Percentiles rank a stretch among this genome's conserved stretches.
Evolutionary conservation across 306 rosid genomes (phyloP).

Genomic region (Rosa chinensis): DNA sequence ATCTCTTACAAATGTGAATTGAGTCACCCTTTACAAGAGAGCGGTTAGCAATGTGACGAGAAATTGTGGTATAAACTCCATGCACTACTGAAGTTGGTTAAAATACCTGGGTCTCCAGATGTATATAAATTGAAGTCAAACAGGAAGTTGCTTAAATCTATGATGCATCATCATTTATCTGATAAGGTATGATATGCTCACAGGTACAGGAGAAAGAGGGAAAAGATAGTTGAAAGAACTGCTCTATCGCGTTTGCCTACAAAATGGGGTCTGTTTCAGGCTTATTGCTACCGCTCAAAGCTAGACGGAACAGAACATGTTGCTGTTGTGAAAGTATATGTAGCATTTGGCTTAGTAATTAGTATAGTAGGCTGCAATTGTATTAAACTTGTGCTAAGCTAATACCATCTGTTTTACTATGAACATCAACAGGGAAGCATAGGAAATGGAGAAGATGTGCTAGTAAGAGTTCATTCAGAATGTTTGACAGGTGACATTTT

Average conservation of each 20-base stretch:
- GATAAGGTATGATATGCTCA: constrained; percentile 7
- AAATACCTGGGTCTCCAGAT: neutral
- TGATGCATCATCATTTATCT: neutral
- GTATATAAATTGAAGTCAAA: neutral
- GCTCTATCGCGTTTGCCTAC: constrained; percentile 66
- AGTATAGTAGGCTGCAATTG: neutral
- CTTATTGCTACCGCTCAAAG: constrained; percentile 74
- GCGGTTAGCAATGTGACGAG: neutral
- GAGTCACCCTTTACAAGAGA: neutral
- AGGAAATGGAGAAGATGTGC: constrained; percentile 70
- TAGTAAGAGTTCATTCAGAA: constrained; percentile 84
- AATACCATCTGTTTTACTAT: neutral
- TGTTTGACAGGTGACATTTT: constrained; percentile 91
- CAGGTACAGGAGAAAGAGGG: constrained; percentile 85
- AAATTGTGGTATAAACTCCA: neutral
- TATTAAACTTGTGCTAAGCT: neutral
- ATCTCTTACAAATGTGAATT: neutral
- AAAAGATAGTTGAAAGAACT: constrained; percentile 71
- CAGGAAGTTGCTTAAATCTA: neutral
- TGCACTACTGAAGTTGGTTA: neutral
- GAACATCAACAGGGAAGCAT: constrained; percentile 53
- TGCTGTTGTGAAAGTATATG: constrained; percentile 67
- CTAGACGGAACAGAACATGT: constrained; percentile 79
- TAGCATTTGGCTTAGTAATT: neutral
- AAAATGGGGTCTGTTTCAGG: constrained; percentile 78